phyloP scores from a whole-genome alignment of 2,329 filamentous ascomycete genomes.

The Purpureocillium takamizusanense region DNA sequence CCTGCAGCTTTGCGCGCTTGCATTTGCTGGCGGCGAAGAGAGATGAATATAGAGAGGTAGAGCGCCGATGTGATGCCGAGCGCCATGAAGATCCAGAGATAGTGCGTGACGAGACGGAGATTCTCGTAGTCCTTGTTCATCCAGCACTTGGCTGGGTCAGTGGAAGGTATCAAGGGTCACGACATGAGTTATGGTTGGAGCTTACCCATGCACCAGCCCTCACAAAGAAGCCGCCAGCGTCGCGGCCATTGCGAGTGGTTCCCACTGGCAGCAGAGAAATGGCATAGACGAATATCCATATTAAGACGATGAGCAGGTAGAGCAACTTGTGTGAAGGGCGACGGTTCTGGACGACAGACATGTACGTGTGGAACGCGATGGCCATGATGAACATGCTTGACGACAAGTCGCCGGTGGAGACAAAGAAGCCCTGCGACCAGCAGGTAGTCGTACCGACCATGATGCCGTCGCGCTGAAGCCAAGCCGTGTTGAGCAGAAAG shows the following conservation, averaged over 20 bases:
- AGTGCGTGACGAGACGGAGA: conserved; percentile 52
- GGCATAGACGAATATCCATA: conserved; percentile 53
- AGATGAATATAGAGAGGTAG: conserved; percentile 31
- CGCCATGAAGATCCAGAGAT: conserved; percentile 51
- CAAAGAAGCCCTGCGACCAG: conserved; percentile 57
- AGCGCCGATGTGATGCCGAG: conserved; percentile 27
- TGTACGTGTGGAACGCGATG: conserved; percentile 59
- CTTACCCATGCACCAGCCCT: conserved; percentile 54
- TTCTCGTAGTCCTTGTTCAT: conserved; percentile 43
- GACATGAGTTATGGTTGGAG: no score
- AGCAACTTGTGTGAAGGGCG: conserved; percentile 41
- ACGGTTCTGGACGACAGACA: conserved; percentile 48
- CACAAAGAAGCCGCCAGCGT: conserved; percentile 45
- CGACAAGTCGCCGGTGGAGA: conserved; percentile 57
- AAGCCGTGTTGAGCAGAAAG: conserved; percentile 54
- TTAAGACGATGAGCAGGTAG: conserved; percentile 32
- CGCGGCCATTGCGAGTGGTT: conserved; percentile 30
- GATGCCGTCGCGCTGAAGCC: conserved; percentile 45
- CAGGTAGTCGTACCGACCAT: conserved; percentile 45
- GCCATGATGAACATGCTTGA: conserved; percentile 58
- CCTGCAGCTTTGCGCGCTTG: not conserved
- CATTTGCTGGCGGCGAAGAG: conserved; percentile 19
- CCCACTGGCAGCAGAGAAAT: conserved; percentile 44
- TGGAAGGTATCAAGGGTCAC: not conserved
- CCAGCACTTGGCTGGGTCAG: conserved; percentile 43